Conservation (phyloP, 2,329 filamentous ascomycete species). For the Aspergillus uvarum region DNA sequence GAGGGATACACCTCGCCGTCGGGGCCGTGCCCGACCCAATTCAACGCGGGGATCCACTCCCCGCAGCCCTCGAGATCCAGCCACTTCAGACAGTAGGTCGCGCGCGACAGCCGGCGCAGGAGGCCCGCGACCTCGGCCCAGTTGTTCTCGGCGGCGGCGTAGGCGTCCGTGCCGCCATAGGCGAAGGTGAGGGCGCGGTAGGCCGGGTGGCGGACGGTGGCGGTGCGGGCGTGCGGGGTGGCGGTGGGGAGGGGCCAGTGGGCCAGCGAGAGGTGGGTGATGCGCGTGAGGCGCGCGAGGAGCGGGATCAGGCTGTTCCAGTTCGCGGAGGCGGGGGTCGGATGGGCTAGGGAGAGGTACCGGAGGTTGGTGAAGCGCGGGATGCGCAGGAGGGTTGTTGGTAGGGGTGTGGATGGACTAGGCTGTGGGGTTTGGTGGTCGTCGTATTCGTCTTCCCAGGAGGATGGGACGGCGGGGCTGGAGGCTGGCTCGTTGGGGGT, state of each 20-base stretch:
- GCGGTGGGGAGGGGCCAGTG: constrained; percentile 61
- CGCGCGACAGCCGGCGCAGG: constrained; percentile 55
- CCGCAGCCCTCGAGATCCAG: constrained; percentile 62
- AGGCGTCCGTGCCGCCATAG: constrained; percentile 54
- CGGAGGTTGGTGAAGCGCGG: constrained; percentile 54
- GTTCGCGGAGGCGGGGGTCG: constrained; percentile 42
- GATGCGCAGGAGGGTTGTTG: constrained; percentile 17
- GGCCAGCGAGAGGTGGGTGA: constrained; percentile 63
- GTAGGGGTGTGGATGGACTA: too few species aligned
- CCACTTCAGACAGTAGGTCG: constrained; percentile 60
- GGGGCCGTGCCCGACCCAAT: constrained; percentile 38
- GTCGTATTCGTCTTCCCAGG: constrained; percentile 42
- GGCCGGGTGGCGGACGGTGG: constrained; percentile 43
- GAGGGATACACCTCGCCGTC: constrained; percentile 28
- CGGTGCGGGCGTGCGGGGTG: constrained; percentile 54
- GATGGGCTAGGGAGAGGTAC: constrained; percentile 59
- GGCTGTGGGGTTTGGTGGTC: constrained; percentile 4
- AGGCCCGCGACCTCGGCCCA: constrained; percentile 58
- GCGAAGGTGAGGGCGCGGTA: constrained; percentile 43
- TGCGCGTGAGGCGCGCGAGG: constrained; percentile 52
- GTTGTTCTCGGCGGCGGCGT: constrained; percentile 55
- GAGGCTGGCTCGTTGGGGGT: constrained; percentile 9
- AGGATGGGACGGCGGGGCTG: constrained; percentile 28
- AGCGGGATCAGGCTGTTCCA: constrained; percentile 58
- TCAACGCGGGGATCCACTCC: constrained; percentile 56